Evolutionary conservation across 257 asterid genomes (phyloP).

Genomic region (Petrea volubilis): DNA sequence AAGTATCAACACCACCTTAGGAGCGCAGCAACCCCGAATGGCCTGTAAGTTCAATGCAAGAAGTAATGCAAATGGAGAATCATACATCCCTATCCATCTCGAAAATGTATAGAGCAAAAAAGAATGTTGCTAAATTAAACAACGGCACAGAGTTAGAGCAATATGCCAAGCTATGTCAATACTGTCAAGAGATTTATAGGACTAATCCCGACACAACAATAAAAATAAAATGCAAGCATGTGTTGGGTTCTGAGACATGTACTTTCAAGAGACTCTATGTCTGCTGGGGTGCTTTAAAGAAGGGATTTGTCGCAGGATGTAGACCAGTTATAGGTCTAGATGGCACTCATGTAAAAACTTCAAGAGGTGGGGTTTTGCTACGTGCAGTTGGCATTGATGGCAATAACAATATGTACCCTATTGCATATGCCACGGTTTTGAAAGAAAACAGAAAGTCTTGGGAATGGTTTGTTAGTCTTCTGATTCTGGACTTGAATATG

Average conservation of each 20-base stretch:
- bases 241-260: neutral
- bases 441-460: slow-evolving; percentile 11
- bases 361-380: neutral
- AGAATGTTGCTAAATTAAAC: neutral
- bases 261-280: neutral
- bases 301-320: neutral
- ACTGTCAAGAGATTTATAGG: neutral
- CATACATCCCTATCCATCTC: neutral
- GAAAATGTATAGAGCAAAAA: neutral
- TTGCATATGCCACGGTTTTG: slow-evolving; percentile 22
- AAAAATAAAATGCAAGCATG: neutral
- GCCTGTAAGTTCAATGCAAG: too few relatives aligned
- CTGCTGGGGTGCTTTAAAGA: too few relatives aligned
- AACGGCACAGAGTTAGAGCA: neutral
- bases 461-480: neutral
- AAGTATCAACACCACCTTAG: neutral
- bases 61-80: too few relatives aligned
- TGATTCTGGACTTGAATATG: slow-evolving; percentile 2
- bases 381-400: slow-evolving; percentile 2
- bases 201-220: neutral
- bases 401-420: slow-evolving; percentile 15
- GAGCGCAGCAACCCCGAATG: too few relatives aligned
- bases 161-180: neutral
- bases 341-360: neutral
- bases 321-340: neutral